phyloP scores from a whole-genome alignment of 805 yeast species.

The Candida pseudofarinosa region DNA sequence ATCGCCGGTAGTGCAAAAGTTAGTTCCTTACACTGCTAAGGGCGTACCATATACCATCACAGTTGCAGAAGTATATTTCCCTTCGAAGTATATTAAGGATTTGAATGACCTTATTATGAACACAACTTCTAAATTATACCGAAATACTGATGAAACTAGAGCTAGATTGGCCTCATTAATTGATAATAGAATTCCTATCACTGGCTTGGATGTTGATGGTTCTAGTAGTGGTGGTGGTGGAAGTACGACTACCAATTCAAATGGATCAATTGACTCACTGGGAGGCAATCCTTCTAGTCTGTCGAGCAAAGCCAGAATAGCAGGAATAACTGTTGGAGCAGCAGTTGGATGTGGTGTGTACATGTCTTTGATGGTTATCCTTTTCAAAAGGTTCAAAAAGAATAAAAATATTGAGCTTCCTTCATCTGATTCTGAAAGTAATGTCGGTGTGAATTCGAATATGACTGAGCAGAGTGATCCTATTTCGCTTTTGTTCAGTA shows the following conservation, averaged over 20 bases:
- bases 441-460: conserved; percentile 16
- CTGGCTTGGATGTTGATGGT: conserved; percentile 32
- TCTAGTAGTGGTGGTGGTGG: conserved; percentile 10
- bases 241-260: conserved; percentile 9
- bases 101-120: conserved; percentile 50
- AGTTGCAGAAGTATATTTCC: conserved; percentile 85
- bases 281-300: conserved; percentile 18
- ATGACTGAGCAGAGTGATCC: conserved; percentile 14
- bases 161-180: conserved; percentile 60
- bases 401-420: conserved; percentile 39
- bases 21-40: conserved; percentile 68
- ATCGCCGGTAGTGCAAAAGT: conserved; percentile 55
- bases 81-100: conserved; percentile 44
- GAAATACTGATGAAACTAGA: conserved; percentile 53
- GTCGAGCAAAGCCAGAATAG: conserved; percentile 42
- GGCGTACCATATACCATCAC: conserved; percentile 65
- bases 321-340: conserved; percentile 82
- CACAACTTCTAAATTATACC: conserved; percentile 55
- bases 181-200: conserved; percentile 64
- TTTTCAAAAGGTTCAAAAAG: conserved; percentile 48
- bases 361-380: conserved; percentile 54
- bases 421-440: conserved; percentile 37
- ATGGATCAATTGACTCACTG: conserved; percentile 30
- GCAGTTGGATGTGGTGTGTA: conserved; percentile 71
- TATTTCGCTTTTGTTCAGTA: conserved; percentile 26